phyloP scores from a whole-genome alignment of 1,139 yeast species.

The Casaregolazyma lundiana region DNA sequence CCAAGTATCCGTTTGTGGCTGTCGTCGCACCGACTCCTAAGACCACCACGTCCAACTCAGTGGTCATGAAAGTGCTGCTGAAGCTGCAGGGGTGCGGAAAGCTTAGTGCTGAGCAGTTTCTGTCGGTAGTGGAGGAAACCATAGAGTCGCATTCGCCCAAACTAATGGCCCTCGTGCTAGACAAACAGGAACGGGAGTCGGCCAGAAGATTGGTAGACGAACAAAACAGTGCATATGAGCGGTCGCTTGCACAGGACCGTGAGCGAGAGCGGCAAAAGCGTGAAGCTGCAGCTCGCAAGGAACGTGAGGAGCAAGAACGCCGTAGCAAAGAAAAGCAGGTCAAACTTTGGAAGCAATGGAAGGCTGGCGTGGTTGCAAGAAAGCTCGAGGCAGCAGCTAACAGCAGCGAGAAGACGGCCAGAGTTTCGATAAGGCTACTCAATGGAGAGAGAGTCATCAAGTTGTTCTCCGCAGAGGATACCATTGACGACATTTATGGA shows the following conservation, averaged over 20 bases:
- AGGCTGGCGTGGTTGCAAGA: constrained; percentile 18
- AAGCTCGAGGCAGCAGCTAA: constrained; percentile 3
- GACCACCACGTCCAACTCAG: constrained; percentile 32
- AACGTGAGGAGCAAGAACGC: constrained; percentile 20
- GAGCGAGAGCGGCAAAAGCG: constrained; percentile 38
- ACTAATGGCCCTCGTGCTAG: constrained; percentile 53
- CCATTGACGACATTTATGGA: constrained; percentile 60
- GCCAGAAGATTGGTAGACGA: constrained; percentile 60
- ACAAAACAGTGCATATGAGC: constrained; percentile 76
- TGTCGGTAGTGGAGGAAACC: constrained; percentile 28
- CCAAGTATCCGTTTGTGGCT: constrained; percentile 78
- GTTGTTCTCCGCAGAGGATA: constrained; percentile 45
- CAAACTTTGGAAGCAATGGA: constrained; percentile 27
- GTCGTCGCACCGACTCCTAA: constrained; percentile 48
- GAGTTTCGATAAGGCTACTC: constrained; percentile 49
- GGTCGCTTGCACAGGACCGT: constrained; percentile 58
- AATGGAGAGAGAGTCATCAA: constrained; percentile 61
- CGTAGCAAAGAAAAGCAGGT: constrained; percentile 12
- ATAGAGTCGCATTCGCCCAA: constrained; percentile 58
- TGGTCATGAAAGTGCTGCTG: constrained; percentile 53
- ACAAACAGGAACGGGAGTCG: constrained; percentile 55
- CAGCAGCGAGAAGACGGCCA: constrained; percentile 22
- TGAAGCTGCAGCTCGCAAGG: constrained; percentile 31
- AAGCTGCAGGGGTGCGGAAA: constrained; percentile 57
- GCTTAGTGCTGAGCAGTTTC: constrained; percentile 33